Conservation (phyloP, 257 asterid genomes). For the Linderniella brevidens region DNA sequence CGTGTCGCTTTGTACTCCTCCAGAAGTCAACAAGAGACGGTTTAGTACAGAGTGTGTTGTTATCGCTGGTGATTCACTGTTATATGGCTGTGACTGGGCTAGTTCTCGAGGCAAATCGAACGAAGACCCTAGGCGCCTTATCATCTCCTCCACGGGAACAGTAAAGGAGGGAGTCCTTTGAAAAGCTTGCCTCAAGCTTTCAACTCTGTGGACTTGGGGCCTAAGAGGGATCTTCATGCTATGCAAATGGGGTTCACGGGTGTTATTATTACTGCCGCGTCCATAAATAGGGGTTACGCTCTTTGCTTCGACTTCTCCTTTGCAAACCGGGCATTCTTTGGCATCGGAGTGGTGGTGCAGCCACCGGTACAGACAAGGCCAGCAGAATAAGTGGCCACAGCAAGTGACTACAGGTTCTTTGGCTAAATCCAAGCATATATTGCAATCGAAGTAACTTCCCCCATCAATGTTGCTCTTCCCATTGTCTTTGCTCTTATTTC, state of each 20-base stretch:
- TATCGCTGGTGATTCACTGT: conserved; percentile 71
- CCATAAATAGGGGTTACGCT: conserved; percentile 79
- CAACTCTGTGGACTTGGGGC: conserved; percentile 59
- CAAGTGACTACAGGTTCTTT: conserved; percentile 92
- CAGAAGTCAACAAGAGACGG: conserved; percentile 48
- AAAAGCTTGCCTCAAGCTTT: conserved; percentile 75
- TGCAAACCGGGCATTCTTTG: too few species aligned
- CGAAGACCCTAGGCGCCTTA: conserved; percentile 52
- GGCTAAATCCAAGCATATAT: conserved; percentile 82
- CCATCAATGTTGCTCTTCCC: conserved; percentile 42
- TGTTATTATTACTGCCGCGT: conserved; percentile 35
- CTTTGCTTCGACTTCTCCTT: conserved; percentile 78
- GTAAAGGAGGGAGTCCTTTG: conserved; percentile 48
- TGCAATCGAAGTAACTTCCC: conserved; percentile 79
- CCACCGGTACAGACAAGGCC: conserved; percentile 97
- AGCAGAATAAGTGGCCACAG: conserved; percentile 91
- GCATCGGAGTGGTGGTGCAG: conserved; percentile 81
- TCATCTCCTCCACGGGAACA: conserved; percentile 87
- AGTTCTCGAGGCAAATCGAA: conserved; percentile 37
- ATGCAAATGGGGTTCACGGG: conserved; percentile 28
- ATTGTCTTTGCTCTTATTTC: conserved; percentile 43
- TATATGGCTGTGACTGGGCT: conserved; percentile 33
- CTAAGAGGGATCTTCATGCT: conserved; percentile 38
- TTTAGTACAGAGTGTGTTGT: conserved; percentile 44
- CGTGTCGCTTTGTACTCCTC: conserved; percentile 68